Conservation (phyloP, 2,329 filamentous ascomycete species). For the Ceratocystis eucalypticola region DNA sequence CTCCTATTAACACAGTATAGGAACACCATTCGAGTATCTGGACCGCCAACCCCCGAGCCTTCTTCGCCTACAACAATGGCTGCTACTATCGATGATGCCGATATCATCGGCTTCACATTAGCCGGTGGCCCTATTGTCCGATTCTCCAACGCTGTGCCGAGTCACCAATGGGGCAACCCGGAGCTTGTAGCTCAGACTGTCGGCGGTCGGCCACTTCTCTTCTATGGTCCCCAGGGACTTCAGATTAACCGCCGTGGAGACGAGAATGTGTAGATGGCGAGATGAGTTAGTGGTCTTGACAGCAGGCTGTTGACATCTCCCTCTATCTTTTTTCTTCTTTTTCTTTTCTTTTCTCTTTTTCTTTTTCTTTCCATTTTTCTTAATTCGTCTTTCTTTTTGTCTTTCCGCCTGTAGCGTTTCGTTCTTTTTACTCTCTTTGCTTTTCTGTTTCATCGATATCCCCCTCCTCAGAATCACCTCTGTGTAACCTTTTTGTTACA, state of each 20-base stretch:
- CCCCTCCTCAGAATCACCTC: constrained; percentile 1
- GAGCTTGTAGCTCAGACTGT: constrained; percentile 18
- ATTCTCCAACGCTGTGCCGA: constrained; percentile 28
- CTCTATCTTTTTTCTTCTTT: not conserved
- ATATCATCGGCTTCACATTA: constrained; percentile 33
- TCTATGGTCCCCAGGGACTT: constrained; percentile 13
- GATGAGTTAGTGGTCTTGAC: not conserved
- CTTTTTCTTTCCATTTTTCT: not conserved
- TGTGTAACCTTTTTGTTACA: not conserved
- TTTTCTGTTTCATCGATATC: not conserved
- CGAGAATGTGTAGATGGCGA: constrained; percentile 14
- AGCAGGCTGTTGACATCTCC: not conserved
- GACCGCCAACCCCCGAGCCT: constrained; percentile 17
- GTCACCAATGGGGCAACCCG: constrained; percentile 16
- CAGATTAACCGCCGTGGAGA: constrained; percentile 5
- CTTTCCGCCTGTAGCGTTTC: not conserved
- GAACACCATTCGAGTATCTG: constrained; percentile 17
- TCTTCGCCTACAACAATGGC: constrained; percentile 10
- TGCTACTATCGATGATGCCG: constrained; percentile 13
- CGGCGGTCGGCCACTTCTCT: constrained; percentile 10
- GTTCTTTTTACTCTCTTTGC: not conserved
- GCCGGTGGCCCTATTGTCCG: constrained; percentile 35
- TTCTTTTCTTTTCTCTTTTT: not conserved
- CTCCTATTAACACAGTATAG: constrained; percentile 26
- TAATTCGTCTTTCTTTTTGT: not conserved